These are phyloP conservation scores for Angomonas ambiguus DNA, from an alignment of 208 protist species.

Conservation along the genomic window DNA sequence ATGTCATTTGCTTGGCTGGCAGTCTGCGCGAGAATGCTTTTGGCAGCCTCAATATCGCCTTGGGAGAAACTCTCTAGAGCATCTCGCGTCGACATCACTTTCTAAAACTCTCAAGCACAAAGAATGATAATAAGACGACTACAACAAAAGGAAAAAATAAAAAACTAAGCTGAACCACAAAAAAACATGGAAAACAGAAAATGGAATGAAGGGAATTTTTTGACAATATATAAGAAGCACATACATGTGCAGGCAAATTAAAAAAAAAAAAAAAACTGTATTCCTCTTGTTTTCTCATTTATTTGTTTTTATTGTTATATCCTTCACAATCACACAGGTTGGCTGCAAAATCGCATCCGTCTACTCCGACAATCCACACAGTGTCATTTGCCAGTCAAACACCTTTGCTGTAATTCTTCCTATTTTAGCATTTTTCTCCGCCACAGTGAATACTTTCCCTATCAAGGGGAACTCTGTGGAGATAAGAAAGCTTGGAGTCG, in stretches of 20 bases:
- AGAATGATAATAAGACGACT: neutral
- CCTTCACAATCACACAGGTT: too few relatives aligned
- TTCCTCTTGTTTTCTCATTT: neutral
- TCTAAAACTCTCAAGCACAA: neutral
- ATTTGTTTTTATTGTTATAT: neutral
- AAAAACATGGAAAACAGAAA: slow-evolving; percentile 6
- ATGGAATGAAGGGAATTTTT: neutral
- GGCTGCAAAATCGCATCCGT: too few relatives aligned
- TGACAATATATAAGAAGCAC: neutral
- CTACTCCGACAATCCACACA: slow-evolving; percentile 19
- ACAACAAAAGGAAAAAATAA: neutral
- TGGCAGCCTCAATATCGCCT: slow-evolving; percentile 42
- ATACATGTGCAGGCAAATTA: too few relatives aligned
- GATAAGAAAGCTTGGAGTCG: slow-evolving; percentile 47
- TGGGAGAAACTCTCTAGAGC: slow-evolving; percentile 49
- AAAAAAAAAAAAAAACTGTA: slow-evolving; percentile 14
- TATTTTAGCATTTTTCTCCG: slow-evolving; percentile 40
- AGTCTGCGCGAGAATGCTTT: slow-evolving; percentile 28
- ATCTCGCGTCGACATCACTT: slow-evolving; percentile 12
- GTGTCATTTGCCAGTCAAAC: slow-evolving; percentile 50
- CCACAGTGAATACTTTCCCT: slow-evolving; percentile 42
- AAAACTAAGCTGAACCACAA: slow-evolving; percentile 7
- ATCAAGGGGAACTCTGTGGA: slow-evolving; percentile 32
- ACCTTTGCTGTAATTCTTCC: slow-evolving; percentile 64
- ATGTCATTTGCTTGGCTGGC: slow-evolving; percentile 21